phyloP scores from a whole-genome alignment of 2,329 filamentous ascomycete species.

The Zymoseptoria crescenta region DNA sequence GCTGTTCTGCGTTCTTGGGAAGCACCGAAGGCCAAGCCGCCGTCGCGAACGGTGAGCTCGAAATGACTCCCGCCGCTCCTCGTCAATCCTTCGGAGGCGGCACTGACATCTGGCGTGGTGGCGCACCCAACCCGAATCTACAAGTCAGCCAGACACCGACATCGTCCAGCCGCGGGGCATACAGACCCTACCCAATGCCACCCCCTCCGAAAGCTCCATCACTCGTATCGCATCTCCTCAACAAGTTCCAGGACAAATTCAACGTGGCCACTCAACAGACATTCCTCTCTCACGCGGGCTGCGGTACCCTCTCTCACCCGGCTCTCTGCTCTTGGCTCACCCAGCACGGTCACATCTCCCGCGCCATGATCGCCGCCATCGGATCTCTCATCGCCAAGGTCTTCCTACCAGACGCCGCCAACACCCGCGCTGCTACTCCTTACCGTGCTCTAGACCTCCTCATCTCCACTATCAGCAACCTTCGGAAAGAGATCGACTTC shows the following conservation, averaged over 20 bases:
- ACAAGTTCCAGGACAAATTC: slow-evolving; percentile 41
- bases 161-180: not conserved
- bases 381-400: slow-evolving; percentile 58
- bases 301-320: slow-evolving; percentile 50
- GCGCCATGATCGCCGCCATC: slow-evolving; percentile 61
- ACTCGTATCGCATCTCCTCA: slow-evolving; percentile 52
- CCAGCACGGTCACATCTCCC: slow-evolving; percentile 64
- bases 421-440: slow-evolving; percentile 41
- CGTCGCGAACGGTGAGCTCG: slow-evolving; percentile 21
- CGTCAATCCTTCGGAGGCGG: slow-evolving; percentile 13
- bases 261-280: slow-evolving; percentile 54
- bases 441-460: slow-evolving; percentile 55
- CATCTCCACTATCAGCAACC: slow-evolving; percentile 57
- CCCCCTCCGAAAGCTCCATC: slow-evolving; percentile 33
- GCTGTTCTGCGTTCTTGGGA: slow-evolving; percentile 38
- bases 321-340: slow-evolving; percentile 59
- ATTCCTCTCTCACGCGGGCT: slow-evolving; percentile 59
- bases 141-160: slow-evolving; percentile 31
- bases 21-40: slow-evolving; percentile 38
- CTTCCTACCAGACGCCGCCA: slow-evolving; percentile 43
- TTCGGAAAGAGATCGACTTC: slow-evolving; percentile 59
- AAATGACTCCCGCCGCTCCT: slow-evolving; percentile 11
- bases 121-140: slow-evolving; percentile 42
- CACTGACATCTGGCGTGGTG: slow-evolving; percentile 37
- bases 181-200: slow-evolving; percentile 7